phyloP scores from a whole-genome alignment of 306 rosid genomes.

The Crataegus laevigata region DNA sequence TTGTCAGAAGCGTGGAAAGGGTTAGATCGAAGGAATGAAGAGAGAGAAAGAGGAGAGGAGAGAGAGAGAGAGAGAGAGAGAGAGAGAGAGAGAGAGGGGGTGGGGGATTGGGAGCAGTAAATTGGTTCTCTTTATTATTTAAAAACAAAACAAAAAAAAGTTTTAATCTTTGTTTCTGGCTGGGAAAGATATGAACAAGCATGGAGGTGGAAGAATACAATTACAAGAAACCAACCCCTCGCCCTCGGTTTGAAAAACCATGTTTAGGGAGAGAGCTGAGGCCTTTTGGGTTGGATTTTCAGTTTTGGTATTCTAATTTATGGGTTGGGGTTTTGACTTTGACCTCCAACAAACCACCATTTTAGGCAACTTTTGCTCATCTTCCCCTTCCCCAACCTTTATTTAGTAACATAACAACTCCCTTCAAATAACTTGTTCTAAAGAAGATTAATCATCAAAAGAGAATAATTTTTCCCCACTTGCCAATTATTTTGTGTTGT shows the following conservation, averaged over 20 bases:
- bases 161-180: not conserved
- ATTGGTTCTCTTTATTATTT: constrained; percentile 20
- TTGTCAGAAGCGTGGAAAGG: constrained; percentile 12
- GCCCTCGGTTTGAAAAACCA: constrained; percentile 37
- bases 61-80: constrained; percentile 27
- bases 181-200: constrained; percentile 28
- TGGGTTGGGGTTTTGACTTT: constrained; percentile 68
- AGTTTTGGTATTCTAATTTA: constrained; percentile 44
- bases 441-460: not conserved
- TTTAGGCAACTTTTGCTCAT: constrained; percentile 61
- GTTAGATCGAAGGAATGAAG: not conserved
- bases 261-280: constrained; percentile 19
- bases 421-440: not conserved
- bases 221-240: constrained; percentile 33
- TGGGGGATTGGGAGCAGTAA: constrained; percentile 12
- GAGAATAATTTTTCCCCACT: not conserved
- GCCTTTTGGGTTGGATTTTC: constrained; percentile 41
- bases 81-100: constrained; percentile 10
- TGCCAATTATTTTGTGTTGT: not conserved
- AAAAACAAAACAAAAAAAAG: not conserved
- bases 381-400: constrained; percentile 26
- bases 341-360: constrained; percentile 67
- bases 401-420: constrained; percentile 20
- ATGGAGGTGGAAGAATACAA: not conserved
- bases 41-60: constrained; percentile 9